Conservation (phyloP, 2,329 filamentous ascomycete species). For the Xylariaceae sp. region DNA sequence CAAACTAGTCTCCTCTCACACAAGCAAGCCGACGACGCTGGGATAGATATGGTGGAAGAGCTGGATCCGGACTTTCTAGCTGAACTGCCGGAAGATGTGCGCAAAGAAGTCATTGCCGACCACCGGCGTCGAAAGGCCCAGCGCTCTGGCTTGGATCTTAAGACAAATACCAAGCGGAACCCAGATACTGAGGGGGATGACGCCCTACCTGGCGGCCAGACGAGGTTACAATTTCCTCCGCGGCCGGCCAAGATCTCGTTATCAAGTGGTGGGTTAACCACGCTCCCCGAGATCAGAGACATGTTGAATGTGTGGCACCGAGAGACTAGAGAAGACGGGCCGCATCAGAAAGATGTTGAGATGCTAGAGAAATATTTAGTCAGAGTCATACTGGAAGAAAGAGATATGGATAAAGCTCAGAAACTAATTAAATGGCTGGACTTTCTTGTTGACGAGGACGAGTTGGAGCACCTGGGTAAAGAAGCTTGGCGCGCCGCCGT, state of each 20-base stretch:
- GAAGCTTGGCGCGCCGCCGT: slow-evolving; percentile 55
- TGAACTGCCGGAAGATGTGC: slow-evolving; percentile 81
- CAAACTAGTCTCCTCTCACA: slow-evolving; percentile 75
- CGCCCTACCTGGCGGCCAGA: slow-evolving; percentile 45
- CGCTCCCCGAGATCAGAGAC: slow-evolving; percentile 67
- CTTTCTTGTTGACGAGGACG: slow-evolving; percentile 59
- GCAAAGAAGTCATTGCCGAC: slow-evolving; percentile 78
- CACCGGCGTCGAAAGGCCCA: slow-evolving; percentile 69
- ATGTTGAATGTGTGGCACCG: slow-evolving; percentile 79
- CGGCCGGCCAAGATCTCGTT: slow-evolving; percentile 55
- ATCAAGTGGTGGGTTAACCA: slow-evolving; percentile 49
- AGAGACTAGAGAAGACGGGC: slow-evolving; percentile 74
- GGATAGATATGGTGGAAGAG: slow-evolving; percentile 50
- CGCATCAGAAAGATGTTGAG: slow-evolving; percentile 77
- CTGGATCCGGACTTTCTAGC: slow-evolving; percentile 77
- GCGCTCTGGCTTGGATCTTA: slow-evolving; percentile 55
- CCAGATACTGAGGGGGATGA: slow-evolving; percentile 22
- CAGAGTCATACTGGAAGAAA: slow-evolving; percentile 76
- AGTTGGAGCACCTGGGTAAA: slow-evolving; percentile 43
- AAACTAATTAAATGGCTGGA: slow-evolving; percentile 72
- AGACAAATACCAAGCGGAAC: slow-evolving; percentile 35
- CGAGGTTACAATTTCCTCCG: slow-evolving; percentile 53
- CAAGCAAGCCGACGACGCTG: slow-evolving; percentile 37
- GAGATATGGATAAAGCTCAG: slow-evolving; percentile 76
- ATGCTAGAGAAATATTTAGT: slow-evolving; percentile 76